Percentiles rank a stretch among this genome's conserved stretches.
Evolutionary conservation across 2,329 filamentous ascomycete species (phyloP).

Genomic region (Trichoderma harzianum): DNA sequence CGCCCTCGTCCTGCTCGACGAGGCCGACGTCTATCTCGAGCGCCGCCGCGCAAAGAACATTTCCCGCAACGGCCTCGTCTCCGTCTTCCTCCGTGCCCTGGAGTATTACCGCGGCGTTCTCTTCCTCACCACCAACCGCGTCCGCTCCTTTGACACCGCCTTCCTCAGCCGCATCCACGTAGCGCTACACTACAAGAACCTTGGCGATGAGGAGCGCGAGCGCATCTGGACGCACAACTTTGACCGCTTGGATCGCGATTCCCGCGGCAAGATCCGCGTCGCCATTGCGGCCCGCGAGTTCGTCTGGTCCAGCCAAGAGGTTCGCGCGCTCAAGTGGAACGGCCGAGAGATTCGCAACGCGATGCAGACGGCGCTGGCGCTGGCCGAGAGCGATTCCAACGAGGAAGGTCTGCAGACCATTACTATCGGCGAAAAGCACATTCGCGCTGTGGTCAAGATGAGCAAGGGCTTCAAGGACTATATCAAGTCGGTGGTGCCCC

Average conservation of each 20-base stretch:
- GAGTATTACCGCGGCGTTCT: constrained; percentile 51
- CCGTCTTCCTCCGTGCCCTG: constrained; percentile 48
- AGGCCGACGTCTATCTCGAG: constrained; percentile 60
- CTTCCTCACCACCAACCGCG: constrained; percentile 50
- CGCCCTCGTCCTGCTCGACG: constrained; percentile 54
- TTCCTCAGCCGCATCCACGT: constrained; percentile 50
- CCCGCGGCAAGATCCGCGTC: constrained; percentile 36
- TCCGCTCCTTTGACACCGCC: constrained; percentile 46
- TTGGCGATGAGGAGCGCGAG: constrained; percentile 41
- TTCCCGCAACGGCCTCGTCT: constrained; percentile 46
- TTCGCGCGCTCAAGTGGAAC: constrained; percentile 40
- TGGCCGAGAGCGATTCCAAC: constrained; percentile 42
- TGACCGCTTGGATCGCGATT: constrained; percentile 43
- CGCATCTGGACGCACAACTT: constrained; percentile 46
- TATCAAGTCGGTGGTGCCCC: constrained; percentile 21
- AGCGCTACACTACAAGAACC: constrained; percentile 43
- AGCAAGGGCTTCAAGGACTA: constrained; percentile 35
- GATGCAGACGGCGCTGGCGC: constrained; percentile 43
- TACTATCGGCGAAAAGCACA: constrained; percentile 32
- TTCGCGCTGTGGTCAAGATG: constrained; percentile 36
- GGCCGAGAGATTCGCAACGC: constrained; percentile 43
- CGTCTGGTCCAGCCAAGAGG: constrained; percentile 36
- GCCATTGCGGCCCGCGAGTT: constrained; percentile 39
- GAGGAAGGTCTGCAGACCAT: constrained; percentile 33
- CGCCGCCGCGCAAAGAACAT: constrained; percentile 44